Evolutionary conservation across 768 basidiomycete genomes (phyloP), one percentile per base, ranked within the genome.

Genomic region (Fomitopsis pulvina): DNA sequence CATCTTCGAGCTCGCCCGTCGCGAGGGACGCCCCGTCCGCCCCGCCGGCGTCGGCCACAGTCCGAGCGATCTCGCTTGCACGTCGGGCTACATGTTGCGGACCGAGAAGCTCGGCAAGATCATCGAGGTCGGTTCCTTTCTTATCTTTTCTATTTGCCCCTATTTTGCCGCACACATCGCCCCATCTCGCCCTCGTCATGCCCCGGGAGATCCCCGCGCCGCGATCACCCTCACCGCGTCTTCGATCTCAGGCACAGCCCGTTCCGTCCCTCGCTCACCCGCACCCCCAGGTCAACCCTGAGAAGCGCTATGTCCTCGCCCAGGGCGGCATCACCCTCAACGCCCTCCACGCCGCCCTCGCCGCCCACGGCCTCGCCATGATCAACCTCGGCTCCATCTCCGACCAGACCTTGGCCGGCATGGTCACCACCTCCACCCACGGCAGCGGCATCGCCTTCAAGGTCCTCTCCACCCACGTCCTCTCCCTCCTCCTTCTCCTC

Each of bases 351-450:
- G 69, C 65, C 21, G 72, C 74, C 14, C 83, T 98, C 48, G 79
- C 74, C 42, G 64, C 69, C 11, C 70, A 83, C 58, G 75, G 75
- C 28, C 79, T 97, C 27, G 94, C 93, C 32, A 85, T 99, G 80
- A 82, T 78, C 61, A 95, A 89, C 67, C 76, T 97, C 53, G 96
- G 96, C 29, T 94, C 92, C 25, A 97, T 99, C 60, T 95, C 92
- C 29, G 93, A 96, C 65, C 95, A 97, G 66, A 91, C 92, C 2
- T 76, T 99, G 55, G 94, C 81, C 24, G 96, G 96, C 39, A 80
- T 93, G 58, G 75, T 98, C 60, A 84, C 92, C 12, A 99, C 96
- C 53, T 92, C 92, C 7, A 94, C 94, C 0, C 96, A 99, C 72
- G 96, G 94, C 46, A 84, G 90, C 11, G 95, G 96, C 37, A 73